Conservation (phyloP, 108 stramenopile species). For the Pseudonitzschia delicatissima region DNA sequence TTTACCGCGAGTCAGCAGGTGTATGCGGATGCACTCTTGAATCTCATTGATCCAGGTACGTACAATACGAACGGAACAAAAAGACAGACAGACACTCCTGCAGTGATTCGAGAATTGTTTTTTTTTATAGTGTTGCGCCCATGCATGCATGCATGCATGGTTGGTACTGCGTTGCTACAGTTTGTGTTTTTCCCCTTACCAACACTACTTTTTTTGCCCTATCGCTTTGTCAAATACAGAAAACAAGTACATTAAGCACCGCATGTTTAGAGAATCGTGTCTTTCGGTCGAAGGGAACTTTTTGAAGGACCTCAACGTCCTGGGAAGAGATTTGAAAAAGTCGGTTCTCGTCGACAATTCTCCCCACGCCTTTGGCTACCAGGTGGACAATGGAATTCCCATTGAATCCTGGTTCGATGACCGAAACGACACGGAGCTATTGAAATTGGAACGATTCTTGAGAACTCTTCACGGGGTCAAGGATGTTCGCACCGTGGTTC, state of each 20-base stretch:
- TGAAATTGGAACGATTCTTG: constrained; percentile 88
- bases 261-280: constrained; percentile 95
- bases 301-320: constrained; percentile 87
- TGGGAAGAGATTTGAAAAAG: constrained; percentile 79
- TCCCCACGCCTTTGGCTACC: constrained; percentile 92
- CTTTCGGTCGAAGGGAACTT: constrained; percentile 86
- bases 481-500: constrained; percentile 80
- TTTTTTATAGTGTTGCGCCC: background rate
- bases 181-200: background rate
- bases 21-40: constrained; percentile 91
- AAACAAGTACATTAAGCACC: constrained; percentile 79
- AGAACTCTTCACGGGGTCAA: constrained; percentile 58
- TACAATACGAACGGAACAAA: background rate
- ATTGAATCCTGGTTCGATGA: constrained; percentile 99
- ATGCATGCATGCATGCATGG: background rate
- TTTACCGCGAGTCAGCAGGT: constrained; percentile 96
- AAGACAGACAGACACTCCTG: background rate
- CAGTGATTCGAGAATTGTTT: background rate
- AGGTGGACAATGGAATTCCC: constrained; percentile 96
- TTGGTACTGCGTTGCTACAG: no score
- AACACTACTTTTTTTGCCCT: background rate
- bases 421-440: constrained; percentile 84
- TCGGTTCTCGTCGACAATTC: constrained; percentile 95
- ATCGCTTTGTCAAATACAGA: constrained; percentile 36
- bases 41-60: constrained; percentile 92